Conservation (phyloP, 202 grass and related monocot species). For the Zizania palustris region DNA sequence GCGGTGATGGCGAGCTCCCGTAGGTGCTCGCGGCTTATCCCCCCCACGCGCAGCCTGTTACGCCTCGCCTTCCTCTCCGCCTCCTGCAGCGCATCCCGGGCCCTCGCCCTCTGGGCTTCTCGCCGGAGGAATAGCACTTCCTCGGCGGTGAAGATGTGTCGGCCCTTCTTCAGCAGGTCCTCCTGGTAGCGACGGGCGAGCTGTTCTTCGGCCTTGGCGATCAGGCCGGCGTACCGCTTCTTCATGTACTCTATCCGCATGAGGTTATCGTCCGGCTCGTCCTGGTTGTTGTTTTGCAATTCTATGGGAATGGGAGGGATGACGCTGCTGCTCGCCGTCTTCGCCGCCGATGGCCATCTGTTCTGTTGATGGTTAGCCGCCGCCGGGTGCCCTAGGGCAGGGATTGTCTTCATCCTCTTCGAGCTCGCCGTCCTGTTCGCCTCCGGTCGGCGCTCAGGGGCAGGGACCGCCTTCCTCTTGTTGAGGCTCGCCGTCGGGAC, state of each 20-base stretch:
- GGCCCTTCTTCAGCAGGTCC: not conserved
- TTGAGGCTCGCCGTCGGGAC: not conserved
- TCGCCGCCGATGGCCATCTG: not conserved
- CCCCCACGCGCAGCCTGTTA: not conserved
- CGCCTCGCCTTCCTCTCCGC: slow-evolving; percentile 23
- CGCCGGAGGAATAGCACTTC: not conserved
- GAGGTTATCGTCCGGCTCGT: not conserved
- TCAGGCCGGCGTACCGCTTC: not conserved
- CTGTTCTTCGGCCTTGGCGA: slow-evolving; percentile 21
- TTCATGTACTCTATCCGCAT: not conserved
- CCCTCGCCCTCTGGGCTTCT: not conserved
- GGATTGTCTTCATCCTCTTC: not conserved
- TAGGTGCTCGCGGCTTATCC: slow-evolving; percentile 7
- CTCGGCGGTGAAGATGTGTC: not conserved
- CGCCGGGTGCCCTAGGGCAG: not conserved
- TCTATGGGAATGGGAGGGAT: not conserved
- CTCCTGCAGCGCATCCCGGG: not conserved
- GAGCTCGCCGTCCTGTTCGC: not conserved
- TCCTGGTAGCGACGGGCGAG: not conserved
- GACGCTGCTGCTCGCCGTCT: not conserved
- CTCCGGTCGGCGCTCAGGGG: not conserved
- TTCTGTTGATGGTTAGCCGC: not conserved
- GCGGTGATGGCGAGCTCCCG: slow-evolving; percentile 27
- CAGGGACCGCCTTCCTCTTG: not conserved
- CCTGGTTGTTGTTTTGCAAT: not conserved